phyloP scores from a whole-genome alignment of 1,284 basidiomycete genomes.

The Gomphus bonarii region DNA sequence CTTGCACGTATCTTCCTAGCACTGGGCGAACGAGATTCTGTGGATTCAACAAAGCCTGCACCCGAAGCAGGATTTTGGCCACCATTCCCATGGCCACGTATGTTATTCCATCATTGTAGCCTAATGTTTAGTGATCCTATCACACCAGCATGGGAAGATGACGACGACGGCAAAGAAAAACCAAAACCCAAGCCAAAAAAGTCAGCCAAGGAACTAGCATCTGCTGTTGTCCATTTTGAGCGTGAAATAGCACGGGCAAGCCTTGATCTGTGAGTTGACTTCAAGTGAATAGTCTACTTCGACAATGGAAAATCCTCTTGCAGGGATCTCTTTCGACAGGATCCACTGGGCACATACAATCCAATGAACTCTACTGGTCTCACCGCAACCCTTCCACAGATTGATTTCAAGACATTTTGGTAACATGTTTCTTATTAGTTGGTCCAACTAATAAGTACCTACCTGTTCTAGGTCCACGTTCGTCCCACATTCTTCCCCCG shows the following conservation, averaged over 20 bases:
- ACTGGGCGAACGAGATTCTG: constrained; percentile 41
- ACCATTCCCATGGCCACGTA: constrained; percentile 78
- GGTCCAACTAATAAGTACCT: neutral
- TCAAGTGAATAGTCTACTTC: constrained; percentile 1
- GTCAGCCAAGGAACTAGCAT: constrained; percentile 48
- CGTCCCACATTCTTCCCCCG: constrained; percentile 69
- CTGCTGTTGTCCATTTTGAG: constrained; percentile 75
- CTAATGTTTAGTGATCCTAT: neutral
- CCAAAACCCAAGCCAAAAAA: constrained; percentile 32
- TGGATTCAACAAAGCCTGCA: neutral
- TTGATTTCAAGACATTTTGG: constrained; percentile 62
- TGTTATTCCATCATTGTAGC: neutral
- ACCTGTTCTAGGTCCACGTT: constrained; percentile 70
- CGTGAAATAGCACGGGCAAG: constrained; percentile 71
- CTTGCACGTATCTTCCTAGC: constrained; percentile 58
- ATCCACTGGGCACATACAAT: constrained; percentile 88
- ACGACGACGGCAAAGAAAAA: constrained; percentile 39
- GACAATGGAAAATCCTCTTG: neutral
- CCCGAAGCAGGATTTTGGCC: constrained; percentile 44
- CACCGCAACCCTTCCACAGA: constrained; percentile 61
- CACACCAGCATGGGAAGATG: constrained; percentile 47
- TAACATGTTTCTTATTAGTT: neutral
- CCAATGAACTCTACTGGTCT: constrained; percentile 64
- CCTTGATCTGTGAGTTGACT: constrained; percentile 58
- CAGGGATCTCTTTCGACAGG: constrained; percentile 56